Percentiles rank a stretch among this genome's conserved stretches.
Evolutionary conservation across 129 eudicot genomes (phyloP).

Genomic region (Escallonia herrerae): DNA sequence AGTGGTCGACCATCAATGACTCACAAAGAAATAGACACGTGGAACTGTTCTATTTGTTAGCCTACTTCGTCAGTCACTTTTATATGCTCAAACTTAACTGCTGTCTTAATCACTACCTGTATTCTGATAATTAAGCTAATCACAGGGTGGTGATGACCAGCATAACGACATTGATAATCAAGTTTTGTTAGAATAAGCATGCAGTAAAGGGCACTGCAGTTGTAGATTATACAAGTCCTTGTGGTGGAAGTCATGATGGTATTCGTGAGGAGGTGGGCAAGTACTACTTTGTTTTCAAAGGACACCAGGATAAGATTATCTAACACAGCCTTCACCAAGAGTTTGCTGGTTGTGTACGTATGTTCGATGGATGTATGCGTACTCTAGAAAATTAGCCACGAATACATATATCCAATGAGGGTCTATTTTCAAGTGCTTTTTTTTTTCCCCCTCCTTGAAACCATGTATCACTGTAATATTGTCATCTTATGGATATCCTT

Average conservation of each 20-base stretch:
- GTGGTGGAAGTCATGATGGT: conserved; percentile 25
- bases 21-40: conserved; percentile 2
- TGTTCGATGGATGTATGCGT: not conserved
- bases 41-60: conserved; percentile 5
- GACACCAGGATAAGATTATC: conserved; percentile 19
- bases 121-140: not conserved
- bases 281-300: conserved; percentile 13
- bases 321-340: not conserved
- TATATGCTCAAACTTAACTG: no score
- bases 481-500: no score
- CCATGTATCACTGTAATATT: no score
- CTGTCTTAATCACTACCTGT: no score
- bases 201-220: not conserved
- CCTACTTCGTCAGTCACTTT: not conserved
- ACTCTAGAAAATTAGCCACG: no score
- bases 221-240: not conserved
- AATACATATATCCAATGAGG: no score
- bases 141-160: no score
- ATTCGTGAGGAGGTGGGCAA: conserved; percentile 7
- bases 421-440: no score
- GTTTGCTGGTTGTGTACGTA: conserved; percentile 5
- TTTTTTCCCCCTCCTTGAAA: no score
- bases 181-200: conserved; percentile 6
- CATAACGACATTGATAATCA: not conserved
- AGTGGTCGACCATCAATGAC: no score